Conservation (phyloP, 202 grass and related monocot genomes). For the Bolboschoenoplectus hybrid region DNA sequence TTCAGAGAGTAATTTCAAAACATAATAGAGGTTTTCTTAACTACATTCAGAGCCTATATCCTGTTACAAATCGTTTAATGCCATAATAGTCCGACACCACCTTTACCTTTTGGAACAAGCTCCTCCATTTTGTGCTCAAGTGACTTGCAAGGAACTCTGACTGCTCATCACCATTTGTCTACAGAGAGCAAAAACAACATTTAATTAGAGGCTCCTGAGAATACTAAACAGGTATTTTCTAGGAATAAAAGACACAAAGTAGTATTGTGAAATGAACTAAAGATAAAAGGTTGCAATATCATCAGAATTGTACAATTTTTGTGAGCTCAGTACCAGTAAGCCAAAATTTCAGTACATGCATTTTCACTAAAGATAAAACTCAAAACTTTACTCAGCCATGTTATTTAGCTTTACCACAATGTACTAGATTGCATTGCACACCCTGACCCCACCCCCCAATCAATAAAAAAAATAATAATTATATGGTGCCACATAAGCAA, state of each 20-base stretch:
- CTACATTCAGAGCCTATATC: constrained; percentile 53
- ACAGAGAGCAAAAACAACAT: constrained; percentile 24
- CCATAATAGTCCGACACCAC: constrained; percentile 69
- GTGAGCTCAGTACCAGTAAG: not conserved
- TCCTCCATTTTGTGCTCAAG: constrained; percentile 58
- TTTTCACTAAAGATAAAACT: not conserved
- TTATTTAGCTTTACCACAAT: not conserved
- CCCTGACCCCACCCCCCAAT: too few relatives aligned
- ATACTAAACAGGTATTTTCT: not conserved
- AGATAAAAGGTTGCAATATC: not conserved
- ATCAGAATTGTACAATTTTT: not conserved
- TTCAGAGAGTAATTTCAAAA: constrained; percentile 1
- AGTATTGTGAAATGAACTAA: not conserved
- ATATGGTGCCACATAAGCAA: not conserved
- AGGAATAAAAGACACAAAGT: not conserved
- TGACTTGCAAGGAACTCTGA: constrained; percentile 69
- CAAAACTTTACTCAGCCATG: not conserved
- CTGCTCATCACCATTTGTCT: constrained; percentile 89
- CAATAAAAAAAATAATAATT: too few relatives aligned
- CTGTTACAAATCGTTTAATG: constrained; percentile 77
- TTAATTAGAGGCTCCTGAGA: not conserved
- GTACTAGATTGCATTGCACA: not conserved
- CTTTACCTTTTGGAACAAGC: constrained; percentile 56
- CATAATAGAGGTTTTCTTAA: not conserved
- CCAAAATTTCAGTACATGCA: not conserved